Percentiles rank a stretch among this genome's conserved stretches.
These are phyloP conservation scores for Podila minutissima DNA, from an alignment of 192 early-diverging fungal species.

Conservation along the genomic window DNA sequence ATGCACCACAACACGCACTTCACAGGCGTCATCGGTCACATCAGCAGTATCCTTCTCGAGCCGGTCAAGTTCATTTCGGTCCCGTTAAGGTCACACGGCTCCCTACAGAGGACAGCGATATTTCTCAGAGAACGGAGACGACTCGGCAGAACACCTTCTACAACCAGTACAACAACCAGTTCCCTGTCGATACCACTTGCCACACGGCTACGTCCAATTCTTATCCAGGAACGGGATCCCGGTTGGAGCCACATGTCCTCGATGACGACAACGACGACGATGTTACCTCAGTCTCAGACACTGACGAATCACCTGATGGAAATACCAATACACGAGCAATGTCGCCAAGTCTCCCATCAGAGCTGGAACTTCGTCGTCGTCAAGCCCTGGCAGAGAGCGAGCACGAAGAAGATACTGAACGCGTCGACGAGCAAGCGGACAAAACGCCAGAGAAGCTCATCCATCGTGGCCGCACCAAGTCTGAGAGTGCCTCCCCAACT, in stretches of 20 bases:
- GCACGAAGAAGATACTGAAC: constrained; percentile 14
- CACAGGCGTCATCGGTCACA: not conserved
- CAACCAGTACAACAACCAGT: not conserved
- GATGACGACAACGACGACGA: constrained; percentile 9
- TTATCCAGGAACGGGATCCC: not conserved
- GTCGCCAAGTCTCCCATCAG: constrained; percentile 43
- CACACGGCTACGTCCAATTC: not conserved
- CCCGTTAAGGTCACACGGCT: not conserved
- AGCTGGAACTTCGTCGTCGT: constrained; percentile 28
- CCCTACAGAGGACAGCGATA: not conserved
- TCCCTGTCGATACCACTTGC: too few species aligned
- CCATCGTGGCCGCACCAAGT: not conserved
- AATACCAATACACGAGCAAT: constrained; percentile 1
- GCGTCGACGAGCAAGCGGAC: not conserved
- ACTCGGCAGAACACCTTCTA: not conserved
- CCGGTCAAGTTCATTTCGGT: not conserved
- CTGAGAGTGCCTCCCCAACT: constrained; percentile 9
- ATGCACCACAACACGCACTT: not conserved
- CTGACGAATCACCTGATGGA: not conserved
- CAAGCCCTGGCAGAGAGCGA: not conserved
- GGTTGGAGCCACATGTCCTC: constrained; percentile 22
- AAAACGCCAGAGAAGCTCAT: not conserved
- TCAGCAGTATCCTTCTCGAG: too few species aligned
- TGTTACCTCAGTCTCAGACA: constrained; percentile 1
- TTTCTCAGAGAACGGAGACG: not conserved